Base-by-base conservation (phyloP, 345 rosid genomes). In the Citrus glauca region DNA sequence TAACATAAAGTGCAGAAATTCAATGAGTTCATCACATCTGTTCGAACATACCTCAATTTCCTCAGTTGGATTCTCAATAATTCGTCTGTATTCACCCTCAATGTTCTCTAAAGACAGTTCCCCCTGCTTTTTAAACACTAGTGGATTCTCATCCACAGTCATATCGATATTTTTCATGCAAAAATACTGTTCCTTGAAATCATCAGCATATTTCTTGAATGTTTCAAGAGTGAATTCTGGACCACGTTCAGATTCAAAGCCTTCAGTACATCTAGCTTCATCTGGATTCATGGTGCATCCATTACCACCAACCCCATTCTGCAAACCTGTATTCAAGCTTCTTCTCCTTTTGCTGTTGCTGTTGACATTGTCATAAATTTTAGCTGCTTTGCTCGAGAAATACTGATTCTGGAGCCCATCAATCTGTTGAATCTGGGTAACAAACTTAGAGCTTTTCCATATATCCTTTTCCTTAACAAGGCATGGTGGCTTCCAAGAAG, bases 401-500 rank as follows among this genome's bases (percentile, higher is more conserved):
- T 73, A 17, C 61, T 86, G 84, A 37, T 76, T 76, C 64, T 59
- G 86, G 45, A 72, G 60, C 65, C 85, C 88, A 80, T 79, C 90
- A 83, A 89, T 67, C 79, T 79, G 78, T 80, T 93, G 97, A 75
- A 75, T 45, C 69, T 84, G 85, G 62, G 91, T n/a, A 57, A 32
- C 69, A 82, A 90, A 90, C 7, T 5, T 66, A 73, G 90, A 84
- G 63, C 24, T 76, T 80, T 83, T 87, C 96, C 96, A 89, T 64
- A 82, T 57, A 38, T 80, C 69, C 53, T 78, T 72, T 82, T 87
- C 88, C 80, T 82, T 76, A 20, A 92, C 57, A 75, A 74, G 80
- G 85, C 90, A 90, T 13, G 85, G 90, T 37, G 91, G 91, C 72
- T 91, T 63, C 98, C 97, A 91, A 66, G 94, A 87, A 73, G 86